Percentiles rank a stretch among this genome's conserved stretches.
Evolutionary conservation across 371 early-diverging fungal genomes (phyloP).

Genomic region (Syncephalastrum sp.): DNA sequence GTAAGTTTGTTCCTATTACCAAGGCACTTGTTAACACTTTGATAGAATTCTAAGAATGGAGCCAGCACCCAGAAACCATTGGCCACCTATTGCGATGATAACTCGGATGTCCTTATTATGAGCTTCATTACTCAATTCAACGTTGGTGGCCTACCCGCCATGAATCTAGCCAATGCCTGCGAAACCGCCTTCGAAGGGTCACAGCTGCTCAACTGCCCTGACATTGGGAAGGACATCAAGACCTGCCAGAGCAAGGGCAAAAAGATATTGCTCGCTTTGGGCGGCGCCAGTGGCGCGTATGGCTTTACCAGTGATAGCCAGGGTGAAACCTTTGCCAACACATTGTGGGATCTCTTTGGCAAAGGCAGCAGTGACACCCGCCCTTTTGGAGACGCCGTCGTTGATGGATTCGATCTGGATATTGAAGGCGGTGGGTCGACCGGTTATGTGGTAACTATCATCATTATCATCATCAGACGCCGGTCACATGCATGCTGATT

Average conservation of each 20-base stretch:
- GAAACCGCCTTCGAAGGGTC: slow-evolving; percentile 49
- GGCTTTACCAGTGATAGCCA: slow-evolving; percentile 52
- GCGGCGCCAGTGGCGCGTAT: slow-evolving; percentile 68
- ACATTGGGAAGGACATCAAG: slow-evolving; percentile 62
- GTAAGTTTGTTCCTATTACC: slow-evolving; percentile 7
- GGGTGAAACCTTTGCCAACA: slow-evolving; percentile 53
- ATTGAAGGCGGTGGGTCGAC: slow-evolving; percentile 60
- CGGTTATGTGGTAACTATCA: slow-evolving; percentile 38
- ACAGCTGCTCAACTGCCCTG: slow-evolving; percentile 53
- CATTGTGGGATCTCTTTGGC: slow-evolving; percentile 65
- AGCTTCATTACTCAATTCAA: slow-evolving; percentile 62
- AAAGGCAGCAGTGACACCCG: slow-evolving; percentile 47
- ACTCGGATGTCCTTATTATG: slow-evolving; percentile 55
- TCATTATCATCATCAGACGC: not conserved
- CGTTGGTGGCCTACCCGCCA: slow-evolving; percentile 38
- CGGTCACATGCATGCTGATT: not conserved
- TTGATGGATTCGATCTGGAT: slow-evolving; percentile 75
- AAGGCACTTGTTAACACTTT: not conserved
- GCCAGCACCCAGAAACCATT: slow-evolving; percentile 38
- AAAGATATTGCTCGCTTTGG: slow-evolving; percentile 63
- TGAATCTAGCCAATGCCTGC: slow-evolving; percentile 67
- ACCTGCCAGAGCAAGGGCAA: slow-evolving; percentile 64
- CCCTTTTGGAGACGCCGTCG: slow-evolving; percentile 58
- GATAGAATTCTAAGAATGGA: slow-evolving; percentile 33
- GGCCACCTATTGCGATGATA: slow-evolving; percentile 55